phyloP scores from a whole-genome alignment of 179 eudicot species.

The Corrigiola litoralis region DNA sequence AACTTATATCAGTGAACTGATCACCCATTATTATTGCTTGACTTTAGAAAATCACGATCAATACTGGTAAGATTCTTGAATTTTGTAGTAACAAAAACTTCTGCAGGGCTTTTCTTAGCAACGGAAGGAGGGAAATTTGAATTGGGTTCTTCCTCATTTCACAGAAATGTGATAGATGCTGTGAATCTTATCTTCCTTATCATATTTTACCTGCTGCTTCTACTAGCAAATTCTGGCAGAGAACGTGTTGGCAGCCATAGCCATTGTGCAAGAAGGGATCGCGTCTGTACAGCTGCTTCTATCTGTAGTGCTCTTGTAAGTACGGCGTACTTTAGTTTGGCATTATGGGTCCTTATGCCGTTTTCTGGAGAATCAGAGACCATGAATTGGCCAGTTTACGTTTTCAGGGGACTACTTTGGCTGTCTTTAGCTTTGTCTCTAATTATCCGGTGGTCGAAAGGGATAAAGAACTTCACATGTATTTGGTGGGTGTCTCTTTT shows the following conservation, averaged over 20 bases:
- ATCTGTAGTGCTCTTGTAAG: conserved; percentile 38
- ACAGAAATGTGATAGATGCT: conserved; percentile 11
- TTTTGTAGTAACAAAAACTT: background rate
- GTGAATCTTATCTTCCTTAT: conserved; percentile 7
- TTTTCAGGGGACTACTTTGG: conserved; percentile 28
- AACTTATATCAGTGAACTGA: no score
- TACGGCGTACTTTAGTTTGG: conserved; percentile 32
- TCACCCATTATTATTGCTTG: background rate
- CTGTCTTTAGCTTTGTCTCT: conserved; percentile 28
- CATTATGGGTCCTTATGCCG: conserved; percentile 24
- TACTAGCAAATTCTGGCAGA: conserved; percentile 1
- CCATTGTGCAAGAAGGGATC: conserved; percentile 17
- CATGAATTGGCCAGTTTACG: conserved; percentile 24
- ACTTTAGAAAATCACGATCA: background rate
- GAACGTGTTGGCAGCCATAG: background rate
- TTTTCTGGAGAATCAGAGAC: conserved; percentile 15
- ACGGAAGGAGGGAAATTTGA: conserved; percentile 1
- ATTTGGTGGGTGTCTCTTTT: conserved; percentile 56
- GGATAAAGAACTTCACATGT: conserved; percentile 31
- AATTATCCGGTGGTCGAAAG: conserved; percentile 34
- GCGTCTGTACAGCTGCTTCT: conserved; percentile 24
- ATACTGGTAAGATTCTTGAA: background rate
- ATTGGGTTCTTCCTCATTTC: conserved; percentile 20
- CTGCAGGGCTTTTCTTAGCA: conserved; percentile 15
- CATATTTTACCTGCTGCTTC: conserved; percentile 8